Conservation (phyloP, 768 basidiomycete genomes). For the Cyclocybe cylindracea region DNA sequence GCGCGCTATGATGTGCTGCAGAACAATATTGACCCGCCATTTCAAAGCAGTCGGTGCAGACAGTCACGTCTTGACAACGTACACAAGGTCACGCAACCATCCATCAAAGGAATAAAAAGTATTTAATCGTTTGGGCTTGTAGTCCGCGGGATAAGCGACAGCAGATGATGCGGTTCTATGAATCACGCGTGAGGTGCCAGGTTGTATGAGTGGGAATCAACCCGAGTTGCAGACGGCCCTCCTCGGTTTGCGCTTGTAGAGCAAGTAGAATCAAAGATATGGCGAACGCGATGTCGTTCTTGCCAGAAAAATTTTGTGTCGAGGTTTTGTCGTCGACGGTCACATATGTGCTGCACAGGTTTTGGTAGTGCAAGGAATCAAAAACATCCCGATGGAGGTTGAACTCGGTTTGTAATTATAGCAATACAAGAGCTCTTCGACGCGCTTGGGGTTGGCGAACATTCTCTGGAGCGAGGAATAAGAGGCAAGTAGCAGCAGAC, state of each 20-base stretch:
- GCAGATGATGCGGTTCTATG: constrained; percentile 32
- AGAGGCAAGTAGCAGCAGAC: constrained; percentile 30
- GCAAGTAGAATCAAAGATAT: constrained; percentile 10
- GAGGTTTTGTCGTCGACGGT: constrained; percentile 7
- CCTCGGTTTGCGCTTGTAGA: constrained; percentile 9
- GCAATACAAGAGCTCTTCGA: constrained; percentile 14
- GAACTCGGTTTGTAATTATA: constrained; percentile 3
- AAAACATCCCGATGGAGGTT: constrained; percentile 10
- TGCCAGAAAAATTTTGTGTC: constrained; percentile 5
- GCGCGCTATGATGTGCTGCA: constrained; percentile 31
- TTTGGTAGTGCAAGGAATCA: constrained; percentile 7
- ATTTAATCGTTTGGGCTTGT: constrained; percentile 34
- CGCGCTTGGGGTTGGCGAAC: constrained; percentile 9
- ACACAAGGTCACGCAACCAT: constrained; percentile 34
- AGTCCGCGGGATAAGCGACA: constrained; percentile 46
- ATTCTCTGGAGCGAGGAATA: constrained; percentile 27
- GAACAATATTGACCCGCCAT: constrained; percentile 26
- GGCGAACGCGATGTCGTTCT: constrained; percentile 11
- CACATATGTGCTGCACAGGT: not conserved
- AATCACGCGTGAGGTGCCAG: constrained; percentile 37
- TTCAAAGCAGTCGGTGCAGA: constrained; percentile 25
- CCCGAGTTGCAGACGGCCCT: constrained; percentile 25
- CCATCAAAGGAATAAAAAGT: constrained; percentile 38
- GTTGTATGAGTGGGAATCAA: constrained; percentile 43
- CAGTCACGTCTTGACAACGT: constrained; percentile 29